A percentile compares a stretch with the other conserved stretches of the same genome.
These are phyloP conservation scores for Musa troglodytarum DNA, from an alignment of 176 grass and related monocot species.

Conservation along the genomic window DNA sequence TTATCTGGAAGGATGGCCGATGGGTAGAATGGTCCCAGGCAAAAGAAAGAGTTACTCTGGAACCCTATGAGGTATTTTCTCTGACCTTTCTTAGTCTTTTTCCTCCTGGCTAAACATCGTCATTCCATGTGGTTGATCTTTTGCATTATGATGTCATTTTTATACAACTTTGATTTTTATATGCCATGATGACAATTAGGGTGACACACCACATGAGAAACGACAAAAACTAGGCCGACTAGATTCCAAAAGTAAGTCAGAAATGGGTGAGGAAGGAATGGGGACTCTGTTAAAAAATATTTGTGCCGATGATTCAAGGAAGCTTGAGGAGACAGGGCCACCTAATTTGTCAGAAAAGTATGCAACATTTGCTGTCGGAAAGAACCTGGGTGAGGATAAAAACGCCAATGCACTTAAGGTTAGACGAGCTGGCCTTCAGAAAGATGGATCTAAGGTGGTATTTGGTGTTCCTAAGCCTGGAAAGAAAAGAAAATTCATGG, in stretches of 20 bases:
- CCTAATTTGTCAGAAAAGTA: constrained; percentile 57
- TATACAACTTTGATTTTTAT: not conserved
- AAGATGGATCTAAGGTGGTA: constrained; percentile 87
- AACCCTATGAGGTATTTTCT: constrained; percentile 49
- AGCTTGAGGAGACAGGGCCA: constrained; percentile 30
- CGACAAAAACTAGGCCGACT: constrained; percentile 46
- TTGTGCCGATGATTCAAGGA: constrained; percentile 25
- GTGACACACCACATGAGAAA: constrained; percentile 85
- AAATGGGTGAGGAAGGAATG: constrained; percentile 24
- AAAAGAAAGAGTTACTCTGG: constrained; percentile 35
- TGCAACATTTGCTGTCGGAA: constrained; percentile 59
- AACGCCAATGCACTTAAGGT: constrained; percentile 32
- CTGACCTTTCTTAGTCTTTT: not conserved
- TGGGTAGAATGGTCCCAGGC: constrained; percentile 58
- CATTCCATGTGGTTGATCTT: constrained; percentile 18
- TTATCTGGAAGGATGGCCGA: constrained; percentile 79
- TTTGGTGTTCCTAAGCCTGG: constrained; percentile 94
- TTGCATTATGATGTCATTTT: not conserved
- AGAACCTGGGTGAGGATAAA: constrained; percentile 39
- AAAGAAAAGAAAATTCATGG: constrained; percentile 98
- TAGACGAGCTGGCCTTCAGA: constrained; percentile 67
- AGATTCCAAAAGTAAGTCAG: constrained; percentile 24
- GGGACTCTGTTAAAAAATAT: constrained; percentile 18
- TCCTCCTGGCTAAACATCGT: not conserved
- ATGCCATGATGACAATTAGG: constrained; percentile 31